phyloP scores from a whole-genome alignment of 2,329 filamentous ascomycete genomes.

The Myotisia sp. region DNA sequence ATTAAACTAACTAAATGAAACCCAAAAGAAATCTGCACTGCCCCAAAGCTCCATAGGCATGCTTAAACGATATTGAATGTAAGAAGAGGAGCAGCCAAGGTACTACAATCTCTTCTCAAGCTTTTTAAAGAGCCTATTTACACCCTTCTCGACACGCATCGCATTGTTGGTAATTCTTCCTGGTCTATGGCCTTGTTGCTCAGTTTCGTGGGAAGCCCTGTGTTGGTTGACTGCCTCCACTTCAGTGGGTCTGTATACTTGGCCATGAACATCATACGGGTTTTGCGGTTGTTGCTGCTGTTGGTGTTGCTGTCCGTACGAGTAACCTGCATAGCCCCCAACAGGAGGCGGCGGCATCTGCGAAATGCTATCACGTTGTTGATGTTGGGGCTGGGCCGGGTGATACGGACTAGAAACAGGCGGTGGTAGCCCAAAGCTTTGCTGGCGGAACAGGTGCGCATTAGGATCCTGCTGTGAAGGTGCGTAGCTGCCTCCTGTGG shows the following conservation, averaged over 20 bases:
- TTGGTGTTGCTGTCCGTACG: constrained; percentile 25
- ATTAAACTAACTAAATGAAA: no score
- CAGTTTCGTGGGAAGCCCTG: constrained; percentile 18
- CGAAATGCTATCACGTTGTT: constrained; percentile 11
- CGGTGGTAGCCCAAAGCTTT: constrained; percentile 14
- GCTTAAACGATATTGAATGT: no score
- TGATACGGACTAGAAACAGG: constrained; percentile 4
- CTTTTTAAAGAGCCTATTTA: constrained; percentile 24
- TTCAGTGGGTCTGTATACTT: constrained; percentile 34
- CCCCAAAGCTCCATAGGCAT: not conserved
- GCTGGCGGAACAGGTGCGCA: constrained; percentile 22
- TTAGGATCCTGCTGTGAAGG: constrained; percentile 23
- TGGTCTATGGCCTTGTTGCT: constrained; percentile 4
- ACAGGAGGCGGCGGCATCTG: constrained; percentile 14
- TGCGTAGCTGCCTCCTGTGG: constrained; percentile 19
- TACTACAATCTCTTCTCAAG: constrained; percentile 19
- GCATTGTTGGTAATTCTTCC: constrained; percentile 16
- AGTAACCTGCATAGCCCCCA: constrained; percentile 30
- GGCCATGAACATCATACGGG: constrained; percentile 32
- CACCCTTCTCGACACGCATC: constrained; percentile 21
- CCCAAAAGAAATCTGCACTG: not conserved
- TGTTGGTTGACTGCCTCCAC: constrained; percentile 27
- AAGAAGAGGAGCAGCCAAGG: not conserved
- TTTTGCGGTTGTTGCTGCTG: constrained; percentile 14
- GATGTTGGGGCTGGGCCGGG: constrained; percentile 7